Evolutionary conservation across 164 flowering plant genomes (phyloP).

Genomic region (Warburgia ugandensis): DNA sequence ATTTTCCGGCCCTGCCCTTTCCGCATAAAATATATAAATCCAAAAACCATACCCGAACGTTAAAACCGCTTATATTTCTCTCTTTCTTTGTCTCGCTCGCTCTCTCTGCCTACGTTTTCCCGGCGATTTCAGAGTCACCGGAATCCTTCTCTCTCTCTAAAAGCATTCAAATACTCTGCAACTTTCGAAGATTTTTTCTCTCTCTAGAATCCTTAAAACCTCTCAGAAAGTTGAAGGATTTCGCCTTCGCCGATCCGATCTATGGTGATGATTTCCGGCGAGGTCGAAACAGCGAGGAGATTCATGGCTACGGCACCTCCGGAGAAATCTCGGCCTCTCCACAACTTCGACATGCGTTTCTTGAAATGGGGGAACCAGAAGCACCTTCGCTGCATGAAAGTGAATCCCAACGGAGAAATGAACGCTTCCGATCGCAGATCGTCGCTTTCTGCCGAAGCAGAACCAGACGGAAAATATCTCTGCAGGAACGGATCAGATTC

Average conservation of each 20-base stretch:
- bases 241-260: not conserved
- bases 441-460: too few species aligned
- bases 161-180: too few species aligned
- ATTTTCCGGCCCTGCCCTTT: too few species aligned
- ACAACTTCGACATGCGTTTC: conserved; percentile 53
- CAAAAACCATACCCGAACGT: conserved; percentile 3
- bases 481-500: not conserved
- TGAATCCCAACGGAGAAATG: conserved; percentile 15
- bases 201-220: too few species aligned
- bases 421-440: conserved; percentile 23
- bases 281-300: conserved; percentile 1
- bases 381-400: conserved; percentile 44
- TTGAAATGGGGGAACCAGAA: conserved; percentile 62
- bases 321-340: conserved; percentile 55
- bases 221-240: too few species aligned
- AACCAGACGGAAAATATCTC: conserved; percentile 9
- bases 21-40: too few species aligned
- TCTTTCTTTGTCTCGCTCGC: not conserved
- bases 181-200: too few species aligned
- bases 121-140: conserved; percentile 1
- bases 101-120: not conserved
- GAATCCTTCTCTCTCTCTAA: not conserved
- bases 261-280: not conserved
- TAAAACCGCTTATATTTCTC: conserved; percentile 1
- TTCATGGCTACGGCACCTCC: conserved; percentile 24